Conservation (phyloP, 495 filamentous ascomycete genomes). For the Umbilicaria muhlenbergii region DNA sequence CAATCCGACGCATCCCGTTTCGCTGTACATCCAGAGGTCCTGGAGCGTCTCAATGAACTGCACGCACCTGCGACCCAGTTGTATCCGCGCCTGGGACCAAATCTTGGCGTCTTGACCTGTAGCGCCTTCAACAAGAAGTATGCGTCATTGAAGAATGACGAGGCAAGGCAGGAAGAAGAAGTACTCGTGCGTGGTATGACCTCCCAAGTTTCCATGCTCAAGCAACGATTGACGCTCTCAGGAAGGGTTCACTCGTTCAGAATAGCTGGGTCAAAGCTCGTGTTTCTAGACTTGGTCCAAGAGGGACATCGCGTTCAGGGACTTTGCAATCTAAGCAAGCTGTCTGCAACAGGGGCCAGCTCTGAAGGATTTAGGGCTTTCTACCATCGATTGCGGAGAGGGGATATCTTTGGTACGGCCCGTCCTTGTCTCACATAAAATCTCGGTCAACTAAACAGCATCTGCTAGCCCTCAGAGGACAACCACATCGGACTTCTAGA, state of each 20-base stretch:
- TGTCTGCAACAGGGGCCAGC: conserved; percentile 25
- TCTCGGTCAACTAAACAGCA: conserved; percentile 7
- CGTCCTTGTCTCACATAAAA: conserved; percentile 1
- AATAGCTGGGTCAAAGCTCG: conserved; percentile 50
- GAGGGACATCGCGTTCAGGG: conserved; percentile 56
- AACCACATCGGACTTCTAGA: conserved; percentile 48
- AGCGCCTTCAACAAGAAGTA: conserved; percentile 14
- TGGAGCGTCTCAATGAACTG: too few relatives aligned
- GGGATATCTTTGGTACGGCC: conserved; percentile 64
- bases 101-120: conserved; percentile 8
- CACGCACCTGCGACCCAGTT: too few relatives aligned
- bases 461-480: conserved; percentile 46
- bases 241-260: conserved; percentile 49
- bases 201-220: not conserved
- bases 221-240: conserved; percentile 18
- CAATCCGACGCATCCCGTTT: too few relatives aligned
- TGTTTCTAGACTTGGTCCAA: conserved; percentile 68
- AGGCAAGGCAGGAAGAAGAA: conserved; percentile 15
- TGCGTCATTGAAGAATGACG: conserved; percentile 10
- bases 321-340: conserved; percentile 47
- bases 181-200: conserved; percentile 27
- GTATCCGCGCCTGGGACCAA: conserved; percentile 32
- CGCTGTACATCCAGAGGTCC: too few relatives aligned
- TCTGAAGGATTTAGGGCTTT: conserved; percentile 40
- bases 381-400: conserved; percentile 42